phyloP scores from a whole-genome alignment of 345 rosid genomes.

The Linum lewisii region DNA sequence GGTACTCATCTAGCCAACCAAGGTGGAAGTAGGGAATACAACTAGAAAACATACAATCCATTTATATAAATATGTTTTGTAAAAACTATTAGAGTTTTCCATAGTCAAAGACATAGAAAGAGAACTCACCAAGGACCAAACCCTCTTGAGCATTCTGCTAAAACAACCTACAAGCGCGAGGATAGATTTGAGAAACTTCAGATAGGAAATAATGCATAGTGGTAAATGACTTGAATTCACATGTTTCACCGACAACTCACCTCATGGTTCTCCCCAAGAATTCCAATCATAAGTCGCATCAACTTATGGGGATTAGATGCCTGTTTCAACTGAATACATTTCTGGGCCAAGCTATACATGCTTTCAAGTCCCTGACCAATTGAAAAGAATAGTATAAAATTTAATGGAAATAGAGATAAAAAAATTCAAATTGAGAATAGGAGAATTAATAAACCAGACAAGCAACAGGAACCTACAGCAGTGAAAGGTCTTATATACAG shows the following conservation, averaged over 20 bases:
- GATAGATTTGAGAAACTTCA: slow-evolving; percentile 4
- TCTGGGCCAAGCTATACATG: slow-evolving; percentile 79
- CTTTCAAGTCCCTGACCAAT: slow-evolving; percentile 70
- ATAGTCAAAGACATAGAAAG: background rate
- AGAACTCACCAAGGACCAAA: slow-evolving; percentile 88
- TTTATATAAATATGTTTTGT: background rate
- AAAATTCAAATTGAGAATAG: background rate
- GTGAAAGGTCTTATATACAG: slow-evolving; percentile 83
- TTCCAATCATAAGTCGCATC: slow-evolving; percentile 59
- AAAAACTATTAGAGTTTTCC: background rate
- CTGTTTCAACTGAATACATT: slow-evolving; percentile 72
- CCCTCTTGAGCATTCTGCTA: slow-evolving; percentile 86
- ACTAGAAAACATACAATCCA: background rate
- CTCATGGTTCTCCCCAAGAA: slow-evolving; percentile 87
- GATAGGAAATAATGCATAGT: background rate
- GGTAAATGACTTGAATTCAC: background rate
- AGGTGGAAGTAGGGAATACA: slow-evolving; percentile 7
- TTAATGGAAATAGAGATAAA: background rate
- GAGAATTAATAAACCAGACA: slow-evolving; percentile 5
- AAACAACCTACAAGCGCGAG: slow-evolving; percentile 56
- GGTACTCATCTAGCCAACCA: no score
- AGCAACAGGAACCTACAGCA: slow-evolving; percentile 31
- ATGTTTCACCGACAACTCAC: slow-evolving; percentile 23
- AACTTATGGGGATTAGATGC: slow-evolving; percentile 52
- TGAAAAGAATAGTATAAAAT: no score